Conservation (phyloP, 441 rosid species). For the Corymbia calophylla region DNA sequence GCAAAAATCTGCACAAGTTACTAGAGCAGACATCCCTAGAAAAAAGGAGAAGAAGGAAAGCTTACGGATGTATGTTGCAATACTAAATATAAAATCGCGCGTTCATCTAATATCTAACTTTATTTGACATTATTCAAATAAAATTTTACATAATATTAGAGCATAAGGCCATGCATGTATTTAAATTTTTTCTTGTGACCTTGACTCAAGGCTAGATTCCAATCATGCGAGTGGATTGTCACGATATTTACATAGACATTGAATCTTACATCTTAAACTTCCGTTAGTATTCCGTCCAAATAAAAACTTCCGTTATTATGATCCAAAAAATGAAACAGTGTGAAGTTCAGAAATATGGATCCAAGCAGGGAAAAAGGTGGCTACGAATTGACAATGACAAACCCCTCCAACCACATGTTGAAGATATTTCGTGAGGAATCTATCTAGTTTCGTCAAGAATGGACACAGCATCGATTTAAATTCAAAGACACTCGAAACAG, state of each 20-base stretch:
- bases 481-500: neutral
- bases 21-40: neutral
- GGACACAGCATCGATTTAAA: neutral
- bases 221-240: neutral
- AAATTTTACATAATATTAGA: neutral
- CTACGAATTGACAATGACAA: neutral
- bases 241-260: neutral
- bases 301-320: no score
- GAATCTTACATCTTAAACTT: neutral
- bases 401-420: neutral
- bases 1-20: neutral
- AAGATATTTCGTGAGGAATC: neutral
- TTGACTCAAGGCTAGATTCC: neutral
- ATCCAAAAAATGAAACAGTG: neutral
- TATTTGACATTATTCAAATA: neutral
- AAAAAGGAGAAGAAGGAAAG: neutral
- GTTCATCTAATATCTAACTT: neutral
- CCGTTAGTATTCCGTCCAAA: neutral
- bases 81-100: neutral
- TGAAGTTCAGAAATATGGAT: neutral
- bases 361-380: neutral
- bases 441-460: neutral
- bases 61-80: neutral
- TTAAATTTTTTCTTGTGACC: neutral
- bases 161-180: neutral